Conservation (phyloP, 495 filamentous ascomycete species). For the Tricharina praecox region DNA sequence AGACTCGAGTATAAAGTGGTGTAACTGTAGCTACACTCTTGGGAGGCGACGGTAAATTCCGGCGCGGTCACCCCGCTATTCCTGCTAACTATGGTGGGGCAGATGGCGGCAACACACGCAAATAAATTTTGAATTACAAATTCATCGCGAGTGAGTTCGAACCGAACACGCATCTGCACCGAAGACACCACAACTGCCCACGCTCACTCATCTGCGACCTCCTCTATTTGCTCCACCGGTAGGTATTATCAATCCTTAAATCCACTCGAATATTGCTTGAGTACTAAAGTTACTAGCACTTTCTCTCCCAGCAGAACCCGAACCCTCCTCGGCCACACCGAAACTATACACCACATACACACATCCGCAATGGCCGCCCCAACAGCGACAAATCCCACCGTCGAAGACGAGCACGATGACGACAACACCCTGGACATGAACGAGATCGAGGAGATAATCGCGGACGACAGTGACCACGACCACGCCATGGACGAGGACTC, state of each 20-base stretch:
- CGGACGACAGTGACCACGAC: slow-evolving; percentile 40
- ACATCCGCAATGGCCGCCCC: slow-evolving; percentile 1
- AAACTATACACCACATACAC: no score
- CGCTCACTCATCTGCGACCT: neutral
- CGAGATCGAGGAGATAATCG: slow-evolving; percentile 52
- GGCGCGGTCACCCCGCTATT: neutral
- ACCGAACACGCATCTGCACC: no score
- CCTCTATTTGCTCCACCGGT: neutral
- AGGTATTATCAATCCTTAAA: neutral
- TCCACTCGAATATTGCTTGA: neutral
- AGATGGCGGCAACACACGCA: neutral
- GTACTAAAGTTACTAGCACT: neutral
- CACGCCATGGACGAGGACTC: slow-evolving; percentile 43
- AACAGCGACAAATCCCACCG: slow-evolving; percentile 11
- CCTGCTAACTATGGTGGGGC: no score
- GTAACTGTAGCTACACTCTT: no score
- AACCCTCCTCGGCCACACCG: neutral
- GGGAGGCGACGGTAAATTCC: no score
- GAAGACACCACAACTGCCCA: neutral
- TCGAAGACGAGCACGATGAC: slow-evolving; percentile 33
- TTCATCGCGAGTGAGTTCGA: no score
- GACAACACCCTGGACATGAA: slow-evolving; percentile 46
- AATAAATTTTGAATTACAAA: neutral
- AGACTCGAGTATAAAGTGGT: no score
- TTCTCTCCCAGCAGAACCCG: neutral